These are phyloP conservation scores for Pseudocercospora vitis DNA, from an alignment of 2,329 filamentous ascomycete genomes.

Conservation along the genomic window DNA sequence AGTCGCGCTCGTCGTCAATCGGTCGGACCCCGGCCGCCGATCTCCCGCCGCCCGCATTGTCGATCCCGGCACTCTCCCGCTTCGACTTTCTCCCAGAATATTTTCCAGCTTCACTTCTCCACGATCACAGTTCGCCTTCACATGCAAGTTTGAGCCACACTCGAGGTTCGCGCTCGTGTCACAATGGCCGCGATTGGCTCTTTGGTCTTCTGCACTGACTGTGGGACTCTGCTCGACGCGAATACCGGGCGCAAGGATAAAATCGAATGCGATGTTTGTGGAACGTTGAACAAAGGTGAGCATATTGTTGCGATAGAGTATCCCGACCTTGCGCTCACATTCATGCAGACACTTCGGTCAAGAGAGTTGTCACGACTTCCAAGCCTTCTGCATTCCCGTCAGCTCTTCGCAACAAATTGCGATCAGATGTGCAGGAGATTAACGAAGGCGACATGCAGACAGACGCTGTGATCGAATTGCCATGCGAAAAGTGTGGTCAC, in stretches of 20 bases:
- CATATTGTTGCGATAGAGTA: not conserved
- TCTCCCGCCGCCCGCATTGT: constrained; percentile 2
- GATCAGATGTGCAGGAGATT: constrained; percentile 80
- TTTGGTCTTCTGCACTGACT: constrained; percentile 88
- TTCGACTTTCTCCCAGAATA: not conserved
- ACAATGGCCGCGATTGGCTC: constrained; percentile 87
- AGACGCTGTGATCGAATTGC: constrained; percentile 66
- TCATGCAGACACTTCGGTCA: constrained; percentile 66
- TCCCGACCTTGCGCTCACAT: too few species aligned
- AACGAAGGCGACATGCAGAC: constrained; percentile 67
- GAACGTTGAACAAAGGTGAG: constrained; percentile 76
- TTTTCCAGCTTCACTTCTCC: constrained; percentile 20
- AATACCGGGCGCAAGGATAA: constrained; percentile 75
- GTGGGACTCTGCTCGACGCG: constrained; percentile 82
- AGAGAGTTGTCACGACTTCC: constrained; percentile 76
- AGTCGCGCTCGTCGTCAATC: too few species aligned
- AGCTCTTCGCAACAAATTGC: constrained; percentile 72
- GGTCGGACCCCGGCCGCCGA: not conserved
- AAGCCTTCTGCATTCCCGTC: constrained; percentile 91
- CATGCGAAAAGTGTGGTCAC: constrained; percentile 77
- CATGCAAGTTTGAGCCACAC: not conserved
- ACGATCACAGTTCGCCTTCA: not conserved
- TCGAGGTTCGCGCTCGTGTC: not conserved
- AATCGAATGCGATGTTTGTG: constrained; percentile 82
- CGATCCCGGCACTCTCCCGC: constrained; percentile 1